These are phyloP conservation scores for Tephrocybe sp. DNA, from an alignment of 768 basidiomycete genomes.

Conservation along the genomic window DNA sequence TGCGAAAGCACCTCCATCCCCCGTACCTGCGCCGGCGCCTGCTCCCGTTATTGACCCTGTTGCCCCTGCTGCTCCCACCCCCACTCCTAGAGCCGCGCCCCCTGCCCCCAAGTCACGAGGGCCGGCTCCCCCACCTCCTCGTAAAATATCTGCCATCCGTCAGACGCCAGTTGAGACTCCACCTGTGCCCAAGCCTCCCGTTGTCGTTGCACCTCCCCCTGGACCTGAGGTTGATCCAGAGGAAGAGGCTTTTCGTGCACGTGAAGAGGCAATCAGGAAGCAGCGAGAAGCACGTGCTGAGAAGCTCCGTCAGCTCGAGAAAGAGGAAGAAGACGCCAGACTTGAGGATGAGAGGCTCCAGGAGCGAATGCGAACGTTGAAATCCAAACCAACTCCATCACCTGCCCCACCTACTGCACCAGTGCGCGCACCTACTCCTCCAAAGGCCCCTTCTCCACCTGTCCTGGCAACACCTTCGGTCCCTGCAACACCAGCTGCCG, in stretches of 20 bases:
- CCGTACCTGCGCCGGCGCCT: constrained; percentile 23
- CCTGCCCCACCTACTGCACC: constrained; percentile 25
- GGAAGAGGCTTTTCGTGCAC: constrained; percentile 65
- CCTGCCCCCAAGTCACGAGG: constrained; percentile 28
- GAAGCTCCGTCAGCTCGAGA: constrained; percentile 68
- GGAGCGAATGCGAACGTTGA: constrained; percentile 38
- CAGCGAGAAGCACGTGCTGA: constrained; percentile 72
- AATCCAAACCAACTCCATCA: constrained; percentile 32
- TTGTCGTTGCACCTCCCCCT: constrained; percentile 21
- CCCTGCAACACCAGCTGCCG: constrained; percentile 29
- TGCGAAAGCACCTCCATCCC: constrained; percentile 37
- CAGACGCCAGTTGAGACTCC: constrained; percentile 22
- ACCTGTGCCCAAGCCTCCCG: constrained; percentile 15
- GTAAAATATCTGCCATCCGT: constrained; percentile 25
- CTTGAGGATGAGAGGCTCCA: constrained; percentile 38
- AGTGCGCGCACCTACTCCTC: constrained; percentile 13
- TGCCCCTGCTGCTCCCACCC: no score
- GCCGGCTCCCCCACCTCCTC: constrained; percentile 36
- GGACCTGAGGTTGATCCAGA: constrained; percentile 68
- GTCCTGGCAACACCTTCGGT: constrained; percentile 37
- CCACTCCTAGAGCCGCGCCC: constrained; percentile 35
- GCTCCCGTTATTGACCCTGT: not conserved
- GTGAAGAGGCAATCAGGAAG: constrained; percentile 72
- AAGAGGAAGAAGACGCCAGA: constrained; percentile 44
- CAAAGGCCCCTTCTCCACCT: constrained; percentile 31